Base-by-base conservation (phyloP, 495 filamentous ascomycete species). In the Astrothelium subdiscretum region DNA sequence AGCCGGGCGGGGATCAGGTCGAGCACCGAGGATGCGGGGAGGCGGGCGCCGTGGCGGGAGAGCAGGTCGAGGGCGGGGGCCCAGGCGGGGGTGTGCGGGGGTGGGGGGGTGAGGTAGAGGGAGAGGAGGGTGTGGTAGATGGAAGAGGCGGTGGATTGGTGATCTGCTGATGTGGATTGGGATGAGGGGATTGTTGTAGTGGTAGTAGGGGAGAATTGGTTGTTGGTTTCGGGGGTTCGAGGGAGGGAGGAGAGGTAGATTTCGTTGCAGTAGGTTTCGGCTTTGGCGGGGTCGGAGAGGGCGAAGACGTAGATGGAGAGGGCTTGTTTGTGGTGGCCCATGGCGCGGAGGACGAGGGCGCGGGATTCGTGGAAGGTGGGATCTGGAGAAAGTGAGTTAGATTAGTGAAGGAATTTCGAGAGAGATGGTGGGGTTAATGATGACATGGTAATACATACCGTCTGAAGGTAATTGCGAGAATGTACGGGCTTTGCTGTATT, bases 251-350 rank as follows among this genome's bases (percentile, higher is more conserved):
- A 79, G 58, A 87, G 78, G 74, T 95, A 87, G 57, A 90, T 81
- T 59, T 82, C 84, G 76, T 94, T 95, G 77, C 92, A 96, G 73
- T 97, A 96, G 69, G 95, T 90, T 81, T 99, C 94, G 54, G 94
- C 95, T 71, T 96, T 97, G 2, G 76, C 78, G 63, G 89, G 89
- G 70, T 94, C 87, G 62, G 88, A 75, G 62, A 99, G 79, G 68
- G 92, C 92, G 76, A 96, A 99, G 13, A 97, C 92, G 70, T 96
- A 99, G 27, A 97, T 95, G 72, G 92, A 87, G 24, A 99, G 74
- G 0, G 95, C 92, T 71, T 96, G 90, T 70, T 90, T 88, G 74
- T 99, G 92, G 62, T 91, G 88, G 10, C 89, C 91, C 89, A 99
- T 95, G 67, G 95, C 95, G 73, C 90, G 91, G 32, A 97, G 85